Evolutionary conservation across 768 basidiomycete genomes (phyloP).

Genomic region (Leccinum uliginosum): DNA sequence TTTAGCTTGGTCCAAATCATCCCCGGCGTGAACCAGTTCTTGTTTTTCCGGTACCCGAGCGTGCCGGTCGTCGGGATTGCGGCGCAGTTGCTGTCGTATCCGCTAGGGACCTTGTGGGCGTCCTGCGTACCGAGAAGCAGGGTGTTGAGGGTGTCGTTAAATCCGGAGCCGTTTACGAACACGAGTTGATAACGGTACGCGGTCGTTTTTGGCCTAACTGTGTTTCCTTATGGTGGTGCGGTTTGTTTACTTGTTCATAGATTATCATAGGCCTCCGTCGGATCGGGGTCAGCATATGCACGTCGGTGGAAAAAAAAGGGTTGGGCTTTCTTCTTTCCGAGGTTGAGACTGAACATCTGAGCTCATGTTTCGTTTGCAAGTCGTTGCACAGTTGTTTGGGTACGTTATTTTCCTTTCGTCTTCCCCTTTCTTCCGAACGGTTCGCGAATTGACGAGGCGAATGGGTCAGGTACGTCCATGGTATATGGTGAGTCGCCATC

Average conservation of each 20-base stretch:
- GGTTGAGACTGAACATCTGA: background rate
- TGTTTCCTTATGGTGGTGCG: background rate
- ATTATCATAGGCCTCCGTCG: conserved; percentile 59
- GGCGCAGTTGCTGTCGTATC: conserved; percentile 68
- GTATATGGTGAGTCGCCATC: conserved; percentile 36
- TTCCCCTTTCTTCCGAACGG: background rate
- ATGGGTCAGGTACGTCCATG: conserved; percentile 34
- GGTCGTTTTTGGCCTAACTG: conserved; percentile 21
- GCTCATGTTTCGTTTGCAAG: conserved; percentile 21
- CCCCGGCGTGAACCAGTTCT: conserved; percentile 68
- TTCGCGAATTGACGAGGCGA: background rate
- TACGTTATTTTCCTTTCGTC: conserved; percentile 18
- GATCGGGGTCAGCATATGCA: conserved; percentile 56
- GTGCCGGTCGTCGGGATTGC: conserved; percentile 61
- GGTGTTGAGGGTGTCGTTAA: conserved; percentile 58
- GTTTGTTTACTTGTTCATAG: conserved; percentile 27
- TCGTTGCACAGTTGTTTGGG: conserved; percentile 46
- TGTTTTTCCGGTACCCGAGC: conserved; percentile 71
- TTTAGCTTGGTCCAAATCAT: conserved; percentile 58
- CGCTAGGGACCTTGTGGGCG: conserved; percentile 58
- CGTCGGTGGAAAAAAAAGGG: background rate
- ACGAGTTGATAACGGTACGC: conserved; percentile 59
- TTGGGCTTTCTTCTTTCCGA: conserved; percentile 1
- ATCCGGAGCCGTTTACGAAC: conserved; percentile 74
- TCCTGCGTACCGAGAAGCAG: conserved; percentile 48